Evolutionary conservation across 2,329 filamentous ascomycete species (phyloP).

Genomic region (Nigrospora sphaerica): DNA sequence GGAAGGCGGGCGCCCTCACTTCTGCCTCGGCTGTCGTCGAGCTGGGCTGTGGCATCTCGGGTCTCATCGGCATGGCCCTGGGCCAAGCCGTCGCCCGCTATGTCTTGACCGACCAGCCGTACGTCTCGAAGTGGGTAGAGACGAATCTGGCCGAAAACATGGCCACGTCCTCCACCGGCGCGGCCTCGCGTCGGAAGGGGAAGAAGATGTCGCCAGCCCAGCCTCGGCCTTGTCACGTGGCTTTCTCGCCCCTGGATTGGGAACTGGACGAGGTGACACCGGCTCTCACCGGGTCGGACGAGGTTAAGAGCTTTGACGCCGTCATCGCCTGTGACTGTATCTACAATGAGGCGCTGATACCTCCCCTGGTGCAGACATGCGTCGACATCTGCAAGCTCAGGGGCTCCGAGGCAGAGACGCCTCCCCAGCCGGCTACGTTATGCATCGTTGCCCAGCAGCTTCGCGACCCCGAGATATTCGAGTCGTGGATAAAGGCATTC

Average conservation of each 20-base stretch:
- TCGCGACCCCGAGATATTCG: slow-evolving; percentile 76
- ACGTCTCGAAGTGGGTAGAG: slow-evolving; percentile 70
- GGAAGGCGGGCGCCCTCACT: slow-evolving; percentile 44
- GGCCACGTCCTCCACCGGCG: slow-evolving; percentile 5
- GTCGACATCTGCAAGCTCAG: slow-evolving; percentile 64
- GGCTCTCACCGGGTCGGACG: slow-evolving; percentile 27
- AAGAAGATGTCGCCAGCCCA: slow-evolving; percentile 6
- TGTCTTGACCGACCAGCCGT: slow-evolving; percentile 80
- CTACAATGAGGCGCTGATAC: slow-evolving; percentile 83
- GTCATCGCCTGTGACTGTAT: slow-evolving; percentile 89
- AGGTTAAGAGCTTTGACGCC: slow-evolving; percentile 52
- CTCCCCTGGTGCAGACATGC: slow-evolving; percentile 77
- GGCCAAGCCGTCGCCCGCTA: slow-evolving; percentile 56
- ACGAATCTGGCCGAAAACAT: slow-evolving; percentile 66
- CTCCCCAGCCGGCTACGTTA: slow-evolving; percentile 44
- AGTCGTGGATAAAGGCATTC: slow-evolving; percentile 70
- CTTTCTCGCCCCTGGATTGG: slow-evolving; percentile 71
- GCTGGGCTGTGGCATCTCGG: slow-evolving; percentile 82
- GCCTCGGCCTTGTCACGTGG: slow-evolving; percentile 30
- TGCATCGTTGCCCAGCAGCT: slow-evolving; percentile 87
- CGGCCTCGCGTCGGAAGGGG: slow-evolving; percentile 9
- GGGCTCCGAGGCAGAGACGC: slow-evolving; percentile 4
- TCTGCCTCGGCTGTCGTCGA: slow-evolving; percentile 60
- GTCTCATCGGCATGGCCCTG: slow-evolving; percentile 66
- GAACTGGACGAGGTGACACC: slow-evolving; percentile 54